A percentile compares a stretch with the other conserved stretches of the same genome.
Evolutionary conservation across 345 rosid species (phyloP).

Genomic region (Cardamine chenopodiifolia): DNA sequence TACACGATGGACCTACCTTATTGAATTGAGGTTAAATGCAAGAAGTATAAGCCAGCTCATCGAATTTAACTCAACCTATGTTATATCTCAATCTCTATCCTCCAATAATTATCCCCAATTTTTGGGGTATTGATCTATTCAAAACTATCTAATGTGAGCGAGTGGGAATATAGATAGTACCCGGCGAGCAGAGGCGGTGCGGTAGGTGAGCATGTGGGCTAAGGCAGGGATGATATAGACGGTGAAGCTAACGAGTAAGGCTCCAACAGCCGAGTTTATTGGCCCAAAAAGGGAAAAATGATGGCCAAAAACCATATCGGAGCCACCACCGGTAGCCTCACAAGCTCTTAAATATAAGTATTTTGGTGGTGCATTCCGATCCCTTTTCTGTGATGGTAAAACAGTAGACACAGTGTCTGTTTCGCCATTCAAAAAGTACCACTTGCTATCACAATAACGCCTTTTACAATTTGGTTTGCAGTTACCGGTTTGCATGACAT

Average conservation of each 20-base stretch:
- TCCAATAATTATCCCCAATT: not conserved
- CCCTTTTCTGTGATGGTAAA: conserved; percentile 91
- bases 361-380: conserved; percentile 93
- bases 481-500: conserved; percentile 98
- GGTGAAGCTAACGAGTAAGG: conserved; percentile 95
- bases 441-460: conserved; percentile 15
- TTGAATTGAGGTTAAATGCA: conserved; percentile 26
- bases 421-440: not conserved
- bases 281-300: conserved; percentile 98
- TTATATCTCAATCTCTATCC: conserved; percentile 8
- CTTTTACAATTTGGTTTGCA: conserved; percentile 46
- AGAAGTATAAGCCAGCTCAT: conserved; percentile 37
- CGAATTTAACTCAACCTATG: conserved; percentile 2
- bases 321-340: conserved; percentile 86
- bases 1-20: conserved; percentile 34
- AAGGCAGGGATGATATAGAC: conserved; percentile 89
- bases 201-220: conserved; percentile 96
- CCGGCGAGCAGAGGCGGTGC: conserved; percentile 95
- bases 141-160: conserved; percentile 4
- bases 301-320: conserved; percentile 98
- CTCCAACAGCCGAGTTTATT: conserved; percentile 96
- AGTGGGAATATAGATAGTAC: conserved; percentile 43
- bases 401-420: conserved; percentile 12
- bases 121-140: not conserved
- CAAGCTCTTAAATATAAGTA: conserved; percentile 81